phyloP scores from a whole-genome alignment of 2,329 filamentous ascomycete genomes.

The Fusarium drepaniforme region DNA sequence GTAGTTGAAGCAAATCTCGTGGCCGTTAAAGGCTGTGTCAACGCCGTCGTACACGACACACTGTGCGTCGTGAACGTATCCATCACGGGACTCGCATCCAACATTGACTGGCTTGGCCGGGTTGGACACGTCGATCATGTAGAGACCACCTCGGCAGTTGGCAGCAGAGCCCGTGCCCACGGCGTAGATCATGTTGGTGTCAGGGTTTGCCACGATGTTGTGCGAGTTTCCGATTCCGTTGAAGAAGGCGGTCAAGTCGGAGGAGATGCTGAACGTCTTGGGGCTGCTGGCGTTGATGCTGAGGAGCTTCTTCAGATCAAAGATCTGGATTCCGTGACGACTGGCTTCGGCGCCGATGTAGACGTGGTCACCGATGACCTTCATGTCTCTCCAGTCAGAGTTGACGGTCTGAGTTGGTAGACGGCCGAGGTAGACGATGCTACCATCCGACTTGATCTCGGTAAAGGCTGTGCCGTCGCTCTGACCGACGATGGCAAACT shows the following conservation, averaged over 20 bases:
- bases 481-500: not conserved
- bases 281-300: not conserved
- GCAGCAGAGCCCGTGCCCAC: not conserved
- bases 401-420: not conserved
- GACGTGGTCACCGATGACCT: not conserved
- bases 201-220: not conserved
- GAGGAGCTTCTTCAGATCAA: not conserved
- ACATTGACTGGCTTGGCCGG: not conserved
- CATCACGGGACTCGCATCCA: not conserved
- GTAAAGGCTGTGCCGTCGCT: not conserved
- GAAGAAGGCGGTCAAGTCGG: not conserved
- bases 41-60: not conserved
- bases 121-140: not conserved
- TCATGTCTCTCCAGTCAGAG: not conserved
- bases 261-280: not conserved
- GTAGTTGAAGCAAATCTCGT: not conserved
- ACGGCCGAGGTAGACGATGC: not conserved
- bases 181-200: not conserved
- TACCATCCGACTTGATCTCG: not conserved
- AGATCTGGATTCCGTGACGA: not conserved
- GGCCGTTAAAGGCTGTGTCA: not conserved
- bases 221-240: not conserved
- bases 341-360: not conserved
- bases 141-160: not conserved
- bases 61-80: not conserved